Percentiles rank a stretch among this genome's conserved stretches.
Evolutionary conservation across 1,139 yeast genomes (phyloP).

Genomic region (Kodamaea sp.): DNA sequence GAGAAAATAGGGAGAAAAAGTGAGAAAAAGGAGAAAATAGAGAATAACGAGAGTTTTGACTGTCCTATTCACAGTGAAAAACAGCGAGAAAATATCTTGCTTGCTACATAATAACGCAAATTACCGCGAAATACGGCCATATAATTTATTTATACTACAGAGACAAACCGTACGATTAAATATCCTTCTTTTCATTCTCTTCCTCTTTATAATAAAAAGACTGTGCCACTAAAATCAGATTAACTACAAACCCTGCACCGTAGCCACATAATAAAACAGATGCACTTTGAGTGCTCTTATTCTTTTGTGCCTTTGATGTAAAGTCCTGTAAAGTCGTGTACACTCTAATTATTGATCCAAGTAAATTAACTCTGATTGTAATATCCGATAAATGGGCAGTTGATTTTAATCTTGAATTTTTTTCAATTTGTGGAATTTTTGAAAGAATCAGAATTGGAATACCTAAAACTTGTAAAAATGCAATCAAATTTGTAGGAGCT

Average conservation of each 20-base stretch:
- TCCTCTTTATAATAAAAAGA: constrained; percentile 12
- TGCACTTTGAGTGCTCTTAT: constrained; percentile 12
- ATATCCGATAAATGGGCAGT: constrained; percentile 54
- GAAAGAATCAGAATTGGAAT: constrained; percentile 53
- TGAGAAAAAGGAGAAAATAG: not conserved
- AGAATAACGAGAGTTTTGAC: not conserved
- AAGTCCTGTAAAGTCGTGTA: constrained; percentile 47
- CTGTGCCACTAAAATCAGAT: constrained; percentile 22
- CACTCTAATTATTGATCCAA: constrained; percentile 55
- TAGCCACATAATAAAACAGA: constrained; percentile 25
- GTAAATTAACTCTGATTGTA: constrained; percentile 52
- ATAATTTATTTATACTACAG: too few species aligned
- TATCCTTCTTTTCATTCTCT: constrained; percentile 7
- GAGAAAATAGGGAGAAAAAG: not conserved
- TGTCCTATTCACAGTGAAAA: too few species aligned
- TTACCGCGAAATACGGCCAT: too few species aligned
- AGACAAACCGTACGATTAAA: not conserved
- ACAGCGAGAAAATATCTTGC: not conserved
- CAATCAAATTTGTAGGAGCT: constrained; percentile 31
- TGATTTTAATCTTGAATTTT: constrained; percentile 45
- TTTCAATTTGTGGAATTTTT: constrained; percentile 54
- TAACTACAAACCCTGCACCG: constrained; percentile 20
- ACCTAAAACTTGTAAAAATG: constrained; percentile 43
- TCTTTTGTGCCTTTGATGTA: constrained; percentile 9
- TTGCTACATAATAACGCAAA: not conserved